Evolutionary conservation across 2,329 filamentous ascomycete genomes (phyloP).

Genomic region (Chalara sp.): DNA sequence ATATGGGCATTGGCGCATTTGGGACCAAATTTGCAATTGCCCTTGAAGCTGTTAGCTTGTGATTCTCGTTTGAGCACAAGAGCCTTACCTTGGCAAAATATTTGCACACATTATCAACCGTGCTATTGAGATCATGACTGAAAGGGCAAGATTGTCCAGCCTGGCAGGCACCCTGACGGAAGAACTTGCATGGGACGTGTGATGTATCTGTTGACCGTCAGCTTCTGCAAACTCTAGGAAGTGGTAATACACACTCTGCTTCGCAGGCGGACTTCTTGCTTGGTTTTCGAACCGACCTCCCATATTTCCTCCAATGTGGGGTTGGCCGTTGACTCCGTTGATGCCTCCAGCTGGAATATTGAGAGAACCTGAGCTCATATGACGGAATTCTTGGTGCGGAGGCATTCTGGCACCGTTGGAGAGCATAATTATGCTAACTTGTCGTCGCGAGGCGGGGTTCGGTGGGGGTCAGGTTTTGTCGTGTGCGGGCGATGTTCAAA

Average conservation of each 20-base stretch:
- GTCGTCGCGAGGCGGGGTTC: too few relatives aligned
- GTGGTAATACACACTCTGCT: slow-evolving; percentile 29
- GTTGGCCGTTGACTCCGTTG: slow-evolving; percentile 21
- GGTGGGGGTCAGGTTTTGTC: too few relatives aligned
- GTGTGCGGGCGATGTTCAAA: too few relatives aligned
- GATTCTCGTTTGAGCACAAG: not conserved
- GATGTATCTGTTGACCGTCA: slow-evolving; percentile 63
- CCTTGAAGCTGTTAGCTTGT: slow-evolving; percentile 44
- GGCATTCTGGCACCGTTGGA: slow-evolving; percentile 18
- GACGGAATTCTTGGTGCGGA: slow-evolving; percentile 41
- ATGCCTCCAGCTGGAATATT: slow-evolving; percentile 18
- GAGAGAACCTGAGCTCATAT: slow-evolving; percentile 48
- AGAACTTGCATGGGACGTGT: slow-evolving; percentile 99
- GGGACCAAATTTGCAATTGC: slow-evolving; percentile 97
- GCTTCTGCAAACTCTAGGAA: not conserved
- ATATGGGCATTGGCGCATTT: slow-evolving; percentile 98
- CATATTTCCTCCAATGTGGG: slow-evolving; percentile 40
- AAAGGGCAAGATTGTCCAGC: slow-evolving; percentile 95
- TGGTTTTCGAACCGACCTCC: slow-evolving; percentile 44
- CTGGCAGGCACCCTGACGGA: slow-evolving; percentile 90
- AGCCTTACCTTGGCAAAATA: slow-evolving; percentile 89
- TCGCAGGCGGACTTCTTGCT: slow-evolving; percentile 57
- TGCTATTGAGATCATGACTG: slow-evolving; percentile 81
- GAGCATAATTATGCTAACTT: slow-evolving; percentile 7
- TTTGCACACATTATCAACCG: slow-evolving; percentile 89